Evolutionary conservation across 108 stramenopile genomes (phyloP), one percentile per base, ranked within the genome.

Genomic region (Cyclostephanos tholiformis): DNA sequence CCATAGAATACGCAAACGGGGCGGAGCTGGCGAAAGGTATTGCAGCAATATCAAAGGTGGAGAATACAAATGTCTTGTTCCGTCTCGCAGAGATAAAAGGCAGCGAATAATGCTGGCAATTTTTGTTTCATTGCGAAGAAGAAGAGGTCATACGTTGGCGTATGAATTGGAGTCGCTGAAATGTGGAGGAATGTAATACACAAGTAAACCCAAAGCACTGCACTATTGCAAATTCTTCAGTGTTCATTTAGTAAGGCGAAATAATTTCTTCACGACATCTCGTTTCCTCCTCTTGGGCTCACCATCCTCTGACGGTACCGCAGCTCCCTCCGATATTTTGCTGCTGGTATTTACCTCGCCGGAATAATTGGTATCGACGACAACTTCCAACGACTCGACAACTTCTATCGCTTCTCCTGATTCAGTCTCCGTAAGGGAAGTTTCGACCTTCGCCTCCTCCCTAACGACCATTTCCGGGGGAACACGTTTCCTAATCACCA

Each of bases 401-500:
- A 46, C 44, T 3, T 14, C 44, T 14, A 14, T 46, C 14, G 14
- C 44, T 16, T 46, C 44, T 46, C 16, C 44, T 16, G 44, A 16
- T 46, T 46, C 3, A 16, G 44, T 46, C 3, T 16, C 44, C 0
- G 3, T 14, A 3, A 14, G 14, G 44, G 44, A 46, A 12, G 16
- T 16, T 46, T 16, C 44, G 16, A 46, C 44, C 44, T 46, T 46
- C 3, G 16, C 44, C 14, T 46, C 44, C 44, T 16, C 16, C 44
- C 16, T 46, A 14, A 16, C 44, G 44, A 16, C 44, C 44, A 46
- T 46, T 17, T 46, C 44, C 44, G 44, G 1, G 49, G 65, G 25
- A 22, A 81, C 75, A 20, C 95, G 77, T 69, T 87, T 85, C 73
- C 84, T 91, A 20, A 96, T 82, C 7, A 86, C 64, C 95, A 98